Conservation (phyloP, 1,139 yeast species). For the Pichia sp. region DNA sequence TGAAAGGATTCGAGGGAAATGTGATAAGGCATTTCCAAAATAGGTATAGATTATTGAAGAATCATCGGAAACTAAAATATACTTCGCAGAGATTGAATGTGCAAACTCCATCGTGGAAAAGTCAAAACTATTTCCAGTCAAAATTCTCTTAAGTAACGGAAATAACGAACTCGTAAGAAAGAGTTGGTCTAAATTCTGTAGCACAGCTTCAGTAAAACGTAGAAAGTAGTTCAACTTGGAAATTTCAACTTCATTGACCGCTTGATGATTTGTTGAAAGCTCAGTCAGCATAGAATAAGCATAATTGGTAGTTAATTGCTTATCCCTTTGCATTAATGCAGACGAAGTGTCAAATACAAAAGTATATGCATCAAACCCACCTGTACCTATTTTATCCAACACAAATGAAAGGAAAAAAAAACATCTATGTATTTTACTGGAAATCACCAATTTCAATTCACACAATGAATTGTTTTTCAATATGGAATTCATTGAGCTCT, state of each 20-base stretch:
- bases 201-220: conserved; percentile 52
- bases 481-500: conserved; percentile 7
- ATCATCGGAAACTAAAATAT: not conserved
- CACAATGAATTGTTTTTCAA: not conserved
- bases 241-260: conserved; percentile 32
- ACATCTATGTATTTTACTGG: conserved; percentile 28
- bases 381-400: conserved; percentile 53
- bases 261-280: conserved; percentile 24
- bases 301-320: conserved; percentile 32
- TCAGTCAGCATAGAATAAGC: conserved; percentile 37
- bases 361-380: conserved; percentile 65
- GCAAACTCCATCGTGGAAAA: conserved; percentile 49
- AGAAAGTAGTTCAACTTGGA: conserved; percentile 51
- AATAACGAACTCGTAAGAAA: conserved; percentile 28
- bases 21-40: conserved; percentile 27
- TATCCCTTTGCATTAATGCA: conserved; percentile 31
- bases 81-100: conserved; percentile 58
- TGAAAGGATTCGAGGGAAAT: conserved; percentile 54
- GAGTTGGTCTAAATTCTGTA: conserved; percentile 18
- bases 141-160: conserved; percentile 38
- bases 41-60: conserved; percentile 3
- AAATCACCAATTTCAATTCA: conserved; percentile 5
- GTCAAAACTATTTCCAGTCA: conserved; percentile 24
- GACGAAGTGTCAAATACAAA: conserved; percentile 51
- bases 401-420: conserved; percentile 52